Evolutionary conservation across 331 rosid species (phyloP), one percentile per base, ranked within the genome.

Genomic region (Acacia pycnantha): DNA sequence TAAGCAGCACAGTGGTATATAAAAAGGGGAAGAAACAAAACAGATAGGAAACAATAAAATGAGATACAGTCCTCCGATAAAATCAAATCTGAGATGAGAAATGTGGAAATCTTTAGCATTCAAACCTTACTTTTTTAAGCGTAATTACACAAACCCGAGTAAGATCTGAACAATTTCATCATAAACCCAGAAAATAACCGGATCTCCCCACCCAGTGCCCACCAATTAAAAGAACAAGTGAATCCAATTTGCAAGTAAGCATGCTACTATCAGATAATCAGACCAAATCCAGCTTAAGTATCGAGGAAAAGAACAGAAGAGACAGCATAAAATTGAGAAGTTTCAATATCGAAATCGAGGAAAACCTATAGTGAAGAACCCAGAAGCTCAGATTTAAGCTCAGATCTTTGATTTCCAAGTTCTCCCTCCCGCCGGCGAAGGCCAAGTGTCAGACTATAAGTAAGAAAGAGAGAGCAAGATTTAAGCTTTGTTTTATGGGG

Each of bases 351-450:
- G 44, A 26, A 44, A 58, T 80, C 27, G 24, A 27, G 40, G 5
- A 43, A 62, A 6, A 18, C 0, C 41, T 12, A 4, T 7, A n/a
- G 31, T 6, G 53, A 75, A 56, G 48, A 24, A 48, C 40, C n/a
- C 26, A 53, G 77, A 59, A 59, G 33, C 54, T 80, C 40, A 77
- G 88, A 77, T 81, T 79, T 56, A 70, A 54, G 72, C 22, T 53
- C 12, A 33, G 80, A 35, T 21, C 47, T 53, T 14, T 9, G 53
- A 65, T 19, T 24, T 77, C 58, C 27, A 79, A 73, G 26, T 19
- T 40, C 58, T 29, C 21, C 71, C 31, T 65, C 24, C 61, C 61
- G 29, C 27, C 70, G 11, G 19, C 47, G 22, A 11, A 68, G 72
- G 54, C 9, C 5, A 33, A 13, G 48, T 16, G 22, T n/a, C 12